Conservation (phyloP, 208 protist species). For the Sergeia podlipaevii region DNA sequence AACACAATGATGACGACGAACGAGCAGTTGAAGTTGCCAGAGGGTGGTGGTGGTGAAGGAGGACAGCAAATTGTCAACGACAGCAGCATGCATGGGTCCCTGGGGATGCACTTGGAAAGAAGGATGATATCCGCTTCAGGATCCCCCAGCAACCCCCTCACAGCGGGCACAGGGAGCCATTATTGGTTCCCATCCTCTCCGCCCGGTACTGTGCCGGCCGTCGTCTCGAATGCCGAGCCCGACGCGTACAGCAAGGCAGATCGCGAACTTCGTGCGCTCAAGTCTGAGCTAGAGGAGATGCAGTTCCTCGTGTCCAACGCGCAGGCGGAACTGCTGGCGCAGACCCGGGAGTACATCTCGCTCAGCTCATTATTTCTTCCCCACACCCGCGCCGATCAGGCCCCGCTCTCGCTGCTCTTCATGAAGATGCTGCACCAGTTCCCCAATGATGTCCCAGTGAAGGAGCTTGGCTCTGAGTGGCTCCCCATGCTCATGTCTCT, state of each 20-base stretch:
- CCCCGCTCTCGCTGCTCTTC: conserved; percentile 29
- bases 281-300: conserved; percentile 59
- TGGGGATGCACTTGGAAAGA: too few species aligned
- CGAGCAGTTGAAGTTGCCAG: too few species aligned
- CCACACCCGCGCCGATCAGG: conserved; percentile 52
- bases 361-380: conserved; percentile 46
- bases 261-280: conserved; percentile 30
- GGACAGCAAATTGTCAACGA: too few species aligned
- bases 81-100: too few species aligned
- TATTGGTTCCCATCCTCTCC: too few species aligned
- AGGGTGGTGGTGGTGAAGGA: too few species aligned
- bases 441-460: conserved; percentile 53
- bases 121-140: too few species aligned
- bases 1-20: too few species aligned
- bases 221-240: not conserved
- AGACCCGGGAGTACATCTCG: conserved; percentile 33
- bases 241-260: conserved; percentile 17
- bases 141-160: too few species aligned
- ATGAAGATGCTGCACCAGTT: conserved; percentile 67
- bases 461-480: conserved; percentile 64
- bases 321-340: conserved; percentile 31
- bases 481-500: conserved; percentile 38
- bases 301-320: conserved; percentile 36
- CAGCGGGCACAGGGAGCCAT: too few species aligned
- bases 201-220: too few species aligned